These are phyloP conservation scores for Linnemannia zychae DNA, from an alignment of 192 early-diverging fungal species.

Conservation along the genomic window DNA sequence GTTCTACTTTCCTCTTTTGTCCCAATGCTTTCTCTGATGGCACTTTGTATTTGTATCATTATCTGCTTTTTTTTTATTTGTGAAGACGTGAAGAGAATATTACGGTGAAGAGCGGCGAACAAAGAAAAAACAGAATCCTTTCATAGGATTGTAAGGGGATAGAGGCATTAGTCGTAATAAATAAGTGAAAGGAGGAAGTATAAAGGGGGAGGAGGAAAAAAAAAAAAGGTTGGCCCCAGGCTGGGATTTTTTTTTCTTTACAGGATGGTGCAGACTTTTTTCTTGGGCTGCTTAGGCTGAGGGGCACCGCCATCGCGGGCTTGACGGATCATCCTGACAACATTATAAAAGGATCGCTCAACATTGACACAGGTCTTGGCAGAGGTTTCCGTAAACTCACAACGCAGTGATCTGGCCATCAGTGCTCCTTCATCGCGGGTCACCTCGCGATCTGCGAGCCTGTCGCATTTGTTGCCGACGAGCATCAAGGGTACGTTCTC, in stretches of 20 bases:
- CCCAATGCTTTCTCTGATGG: too few relatives aligned
- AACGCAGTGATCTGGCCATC: constrained; percentile 80
- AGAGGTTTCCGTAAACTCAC: constrained; percentile 91
- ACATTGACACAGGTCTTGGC: constrained; percentile 95
- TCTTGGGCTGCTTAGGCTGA: constrained; percentile 8
- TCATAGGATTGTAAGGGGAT: too few relatives aligned
- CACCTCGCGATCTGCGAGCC: constrained; percentile 86
- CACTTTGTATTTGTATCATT: too few relatives aligned
- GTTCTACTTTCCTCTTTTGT: too few relatives aligned
- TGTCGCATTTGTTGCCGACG: constrained; percentile 96
- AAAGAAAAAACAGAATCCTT: not conserved
- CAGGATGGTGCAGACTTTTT: constrained; percentile 49
- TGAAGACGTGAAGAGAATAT: not conserved
- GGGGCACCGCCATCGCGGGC: constrained; percentile 64
- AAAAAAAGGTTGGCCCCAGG: not conserved
- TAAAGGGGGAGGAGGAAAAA: constrained; percentile 1
- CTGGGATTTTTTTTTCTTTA: constrained; percentile 18
- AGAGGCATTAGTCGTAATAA: too few relatives aligned
- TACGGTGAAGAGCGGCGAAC: too few relatives aligned
- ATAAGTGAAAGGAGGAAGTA: too few relatives aligned
- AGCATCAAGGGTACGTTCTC: constrained; percentile 89
- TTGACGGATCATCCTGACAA: constrained; percentile 84
- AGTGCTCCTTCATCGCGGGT: constrained; percentile 84
- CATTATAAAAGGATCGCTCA: constrained; percentile 87
- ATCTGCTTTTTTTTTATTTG: too few relatives aligned